Conservation (phyloP, 306 rosid species). For the Cucurbita ficifolia region DNA sequence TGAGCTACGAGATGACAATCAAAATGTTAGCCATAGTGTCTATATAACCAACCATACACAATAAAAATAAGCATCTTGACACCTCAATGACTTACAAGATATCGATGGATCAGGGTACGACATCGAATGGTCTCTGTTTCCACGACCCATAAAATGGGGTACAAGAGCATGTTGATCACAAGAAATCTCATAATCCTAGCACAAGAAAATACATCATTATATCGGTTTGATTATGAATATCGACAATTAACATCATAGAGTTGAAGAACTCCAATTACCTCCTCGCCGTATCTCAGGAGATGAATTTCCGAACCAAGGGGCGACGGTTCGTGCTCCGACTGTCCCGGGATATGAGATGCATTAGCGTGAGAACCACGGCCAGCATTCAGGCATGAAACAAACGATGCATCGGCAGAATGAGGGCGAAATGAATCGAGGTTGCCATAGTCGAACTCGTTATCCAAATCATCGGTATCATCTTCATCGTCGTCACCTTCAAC, state of each 20-base stretch:
- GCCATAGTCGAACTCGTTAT: conserved; percentile 76
- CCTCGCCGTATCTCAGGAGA: conserved; percentile 81
- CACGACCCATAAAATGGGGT: conserved; percentile 58
- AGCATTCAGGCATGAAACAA: conserved; percentile 24
- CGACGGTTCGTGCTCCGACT: conserved; percentile 41
- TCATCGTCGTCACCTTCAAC: conserved; percentile 96
- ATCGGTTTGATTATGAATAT: background rate
- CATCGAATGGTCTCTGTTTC: conserved; percentile 61
- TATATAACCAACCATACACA: background rate
- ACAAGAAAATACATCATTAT: conserved; percentile 1
- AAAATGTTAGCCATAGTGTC: conserved; percentile 1
- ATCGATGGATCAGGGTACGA: conserved; percentile 47
- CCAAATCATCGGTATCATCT: conserved; percentile 83
- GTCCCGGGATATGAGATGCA: conserved; percentile 29
- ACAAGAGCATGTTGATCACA: conserved; percentile 75
- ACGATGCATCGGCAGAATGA: conserved; percentile 29
- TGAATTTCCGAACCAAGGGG: conserved; percentile 67
- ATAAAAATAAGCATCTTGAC: background rate
- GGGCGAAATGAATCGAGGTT: conserved; percentile 28
- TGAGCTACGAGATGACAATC: conserved; percentile 37
- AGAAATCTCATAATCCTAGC: conserved; percentile 72
- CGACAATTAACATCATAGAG: background rate
- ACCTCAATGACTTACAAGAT: conserved; percentile 35
- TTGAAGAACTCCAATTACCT: conserved; percentile 30
- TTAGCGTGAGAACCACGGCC: conserved; percentile 38